Conservation (phyloP, 306 rosid species). For the Cicer judaicum region DNA sequence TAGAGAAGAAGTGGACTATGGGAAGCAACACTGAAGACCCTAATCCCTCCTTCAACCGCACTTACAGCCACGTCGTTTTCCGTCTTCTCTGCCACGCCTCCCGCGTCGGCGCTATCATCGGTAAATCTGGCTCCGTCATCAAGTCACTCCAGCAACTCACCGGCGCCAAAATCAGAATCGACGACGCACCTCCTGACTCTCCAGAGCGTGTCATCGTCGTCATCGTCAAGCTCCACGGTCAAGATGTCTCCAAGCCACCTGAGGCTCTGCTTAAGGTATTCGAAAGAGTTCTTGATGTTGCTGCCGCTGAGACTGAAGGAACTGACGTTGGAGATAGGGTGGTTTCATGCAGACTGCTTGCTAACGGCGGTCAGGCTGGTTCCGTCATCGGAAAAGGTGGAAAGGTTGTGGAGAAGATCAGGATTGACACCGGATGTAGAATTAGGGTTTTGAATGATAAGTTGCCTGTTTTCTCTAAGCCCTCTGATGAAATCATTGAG, state of each 20-base stretch:
- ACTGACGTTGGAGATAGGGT: slow-evolving; percentile 55
- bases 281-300: slow-evolving; percentile 83
- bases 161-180: slow-evolving; percentile 77
- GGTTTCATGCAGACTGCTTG: slow-evolving; percentile 80
- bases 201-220: slow-evolving; percentile 73
- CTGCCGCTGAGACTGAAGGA: slow-evolving; percentile 79
- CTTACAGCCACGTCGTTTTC: slow-evolving; percentile 63
- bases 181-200: slow-evolving; percentile 64
- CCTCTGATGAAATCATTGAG: slow-evolving; percentile 83
- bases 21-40: slow-evolving; percentile 4
- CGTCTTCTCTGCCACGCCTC: slow-evolving; percentile 96
- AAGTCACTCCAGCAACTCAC: slow-evolving; percentile 77
- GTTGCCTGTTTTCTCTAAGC: slow-evolving; percentile 59
- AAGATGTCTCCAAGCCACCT: slow-evolving; percentile 62
- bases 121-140: slow-evolving; percentile 74
- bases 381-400: slow-evolving; percentile 94
- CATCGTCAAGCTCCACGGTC: slow-evolving; percentile 41
- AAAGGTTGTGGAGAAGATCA: slow-evolving; percentile 84
- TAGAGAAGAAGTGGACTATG: not conserved
- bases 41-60: slow-evolving; percentile 55
- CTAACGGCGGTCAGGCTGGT: slow-evolving; percentile 63
- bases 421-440: slow-evolving; percentile 74
- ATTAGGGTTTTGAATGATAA: slow-evolving; percentile 73
- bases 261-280: slow-evolving; percentile 85
- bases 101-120: slow-evolving; percentile 86